Evolutionary conservation across 108 stramenopile species (phyloP), one percentile per base, ranked within the genome.

Genomic region (Mayamaea pseudoterrestris): DNA sequence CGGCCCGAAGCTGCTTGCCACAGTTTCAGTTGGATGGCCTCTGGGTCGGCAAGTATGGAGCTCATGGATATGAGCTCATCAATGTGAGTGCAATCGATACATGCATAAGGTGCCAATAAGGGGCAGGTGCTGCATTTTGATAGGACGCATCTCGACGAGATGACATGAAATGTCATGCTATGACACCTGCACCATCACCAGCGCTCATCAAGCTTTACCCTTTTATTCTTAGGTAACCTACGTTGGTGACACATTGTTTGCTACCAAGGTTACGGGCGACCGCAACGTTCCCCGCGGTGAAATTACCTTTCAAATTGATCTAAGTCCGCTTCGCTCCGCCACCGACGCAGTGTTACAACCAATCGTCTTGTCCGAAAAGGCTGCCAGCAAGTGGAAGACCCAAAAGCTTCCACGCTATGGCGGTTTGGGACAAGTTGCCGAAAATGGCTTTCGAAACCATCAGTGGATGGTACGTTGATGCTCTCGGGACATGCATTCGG

Each of bases 11-110:
- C 0, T 52, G 54, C 17, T 51, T 87, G 6, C 84, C 84, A 7
- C 80, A 87, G 35, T 72, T 82, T 37, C 58, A 82, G 36, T 48
- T 86, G 60, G 76, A 80, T 27, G 83, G 83, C 1, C 48, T 86
- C 4, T 80, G 79, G 78, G 79, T 80, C 29, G 83, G 83, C 41
- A 86, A 80, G 66, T 74, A 69, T 41, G 81, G 72, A 3, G 71
- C 71, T 14, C 68, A 79, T 39, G 80, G 78, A 35, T 87, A 76
- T 40, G 84, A 87, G 71, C 69, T 87, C 69, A 64, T 87, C 43
- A 87, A 87, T 49, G 43, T 81, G 8, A n/a, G n/a, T n/a, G n/a
- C n/a, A n/a, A n/a, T n/a, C n/a, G n/a, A n/a, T n/a, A n/a, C n/a
- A n/a, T n/a, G n/a, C n/a, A n/a, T n/a, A n/a, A n/a, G n/a, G n/a